These are phyloP conservation scores for Lepidium campestre DNA, from an alignment of 441 rosid species.

Conservation along the genomic window DNA sequence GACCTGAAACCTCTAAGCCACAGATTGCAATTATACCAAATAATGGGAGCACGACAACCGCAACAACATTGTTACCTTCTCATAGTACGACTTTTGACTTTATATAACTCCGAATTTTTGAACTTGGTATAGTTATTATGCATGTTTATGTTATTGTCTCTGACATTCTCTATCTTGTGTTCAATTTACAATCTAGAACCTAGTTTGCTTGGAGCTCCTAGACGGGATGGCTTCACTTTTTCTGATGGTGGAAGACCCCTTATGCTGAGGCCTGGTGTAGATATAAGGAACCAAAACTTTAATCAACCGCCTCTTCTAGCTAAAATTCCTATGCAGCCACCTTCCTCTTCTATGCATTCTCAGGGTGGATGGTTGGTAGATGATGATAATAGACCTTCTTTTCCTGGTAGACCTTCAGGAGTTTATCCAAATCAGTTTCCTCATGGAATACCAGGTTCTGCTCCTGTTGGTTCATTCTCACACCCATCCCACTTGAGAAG, in stretches of 20 bases:
- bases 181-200: constrained; percentile 44
- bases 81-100: constrained; percentile 45
- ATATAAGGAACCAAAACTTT: constrained; percentile 48
- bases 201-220: constrained; percentile 75
- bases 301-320: constrained; percentile 58
- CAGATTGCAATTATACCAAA: constrained; percentile 37
- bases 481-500: constrained; percentile 42
- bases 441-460: constrained; percentile 30
- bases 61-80: constrained; percentile 35
- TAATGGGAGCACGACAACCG: constrained; percentile 33
- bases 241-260: constrained; percentile 34
- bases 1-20: constrained; percentile 49
- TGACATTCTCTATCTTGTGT: constrained; percentile 15
- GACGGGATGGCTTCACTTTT: constrained; percentile 40
- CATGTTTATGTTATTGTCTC: constrained; percentile 1
- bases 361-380: constrained; percentile 68
- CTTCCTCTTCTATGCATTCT: constrained; percentile 35
- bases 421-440: constrained; percentile 35
- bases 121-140: not conserved
- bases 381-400: constrained; percentile 43
- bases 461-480: constrained; percentile 33
- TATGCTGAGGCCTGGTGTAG: constrained; percentile 35
- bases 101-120: not conserved
- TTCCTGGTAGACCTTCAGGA: constrained; percentile 41
- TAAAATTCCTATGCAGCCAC: constrained; percentile 40